phyloP scores from a whole-genome alignment of 116 monocot species.

The Thalassia testudinum region DNA sequence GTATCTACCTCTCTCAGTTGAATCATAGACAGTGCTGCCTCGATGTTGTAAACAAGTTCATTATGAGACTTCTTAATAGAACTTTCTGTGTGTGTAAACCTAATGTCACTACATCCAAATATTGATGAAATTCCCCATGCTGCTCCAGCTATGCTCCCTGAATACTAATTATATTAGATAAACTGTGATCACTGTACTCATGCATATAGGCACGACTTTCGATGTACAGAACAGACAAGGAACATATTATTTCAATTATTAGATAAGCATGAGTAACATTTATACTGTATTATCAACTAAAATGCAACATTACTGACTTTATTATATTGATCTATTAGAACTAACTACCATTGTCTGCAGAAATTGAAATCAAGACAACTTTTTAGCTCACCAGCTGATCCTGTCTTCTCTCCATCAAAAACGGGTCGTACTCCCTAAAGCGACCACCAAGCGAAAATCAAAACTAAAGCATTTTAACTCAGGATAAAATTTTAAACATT shows the following conservation, averaged over 20 bases:
- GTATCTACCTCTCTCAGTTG: conserved; percentile 75
- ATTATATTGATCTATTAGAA: no score
- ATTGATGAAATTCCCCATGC: conserved; percentile 85
- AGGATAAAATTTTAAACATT: not conserved
- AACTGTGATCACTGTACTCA: no score
- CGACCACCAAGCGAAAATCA: conserved; percentile 5
- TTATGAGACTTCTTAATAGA: conserved; percentile 28
- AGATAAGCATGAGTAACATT: no score
- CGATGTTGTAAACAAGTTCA: conserved; percentile 22
- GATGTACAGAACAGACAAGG: no score
- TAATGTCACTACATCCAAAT: conserved; percentile 62
- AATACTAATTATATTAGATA: not conserved
- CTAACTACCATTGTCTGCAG: no score
- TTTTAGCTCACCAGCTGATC: conserved; percentile 43
- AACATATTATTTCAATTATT: no score
- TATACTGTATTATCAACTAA: no score
- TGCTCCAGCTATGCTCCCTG: conserved; percentile 45
- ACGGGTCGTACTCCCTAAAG: conserved; percentile 45
- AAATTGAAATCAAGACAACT: no score
- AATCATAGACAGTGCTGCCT: conserved; percentile 55
- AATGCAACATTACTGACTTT: no score
- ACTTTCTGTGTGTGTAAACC: conserved; percentile 35
- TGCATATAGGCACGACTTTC: no score
- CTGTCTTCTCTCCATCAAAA: conserved; percentile 56
- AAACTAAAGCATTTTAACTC: not conserved